Evolutionary conservation across 495 filamentous ascomycete species (phyloP).

Genomic region (Talaromyces wortmannii): DNA sequence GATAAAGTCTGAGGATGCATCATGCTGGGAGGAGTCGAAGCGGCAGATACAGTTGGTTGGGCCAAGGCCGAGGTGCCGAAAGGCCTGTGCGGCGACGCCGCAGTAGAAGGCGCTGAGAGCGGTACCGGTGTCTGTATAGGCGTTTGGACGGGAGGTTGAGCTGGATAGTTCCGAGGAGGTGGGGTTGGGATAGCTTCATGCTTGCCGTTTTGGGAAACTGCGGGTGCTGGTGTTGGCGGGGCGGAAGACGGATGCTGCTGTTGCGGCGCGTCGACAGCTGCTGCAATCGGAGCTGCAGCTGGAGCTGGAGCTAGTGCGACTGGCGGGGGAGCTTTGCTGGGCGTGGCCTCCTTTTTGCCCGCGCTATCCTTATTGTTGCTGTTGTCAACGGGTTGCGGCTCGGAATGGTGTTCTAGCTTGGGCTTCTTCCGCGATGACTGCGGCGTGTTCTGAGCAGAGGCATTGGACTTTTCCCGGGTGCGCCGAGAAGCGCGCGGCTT

Average conservation of each 20-base stretch:
- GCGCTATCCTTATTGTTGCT: background rate
- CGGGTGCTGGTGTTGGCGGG: slow-evolving; percentile 7
- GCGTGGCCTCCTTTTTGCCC: background rate
- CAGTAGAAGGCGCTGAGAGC: slow-evolving; percentile 7
- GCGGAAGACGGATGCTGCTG: background rate
- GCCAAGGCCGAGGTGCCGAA: slow-evolving; percentile 14
- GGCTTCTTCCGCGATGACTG: slow-evolving; percentile 37
- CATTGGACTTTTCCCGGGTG: slow-evolving; percentile 30
- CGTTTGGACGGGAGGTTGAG: slow-evolving; percentile 14
- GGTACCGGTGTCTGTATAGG: slow-evolving; percentile 16
- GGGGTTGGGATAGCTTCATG: slow-evolving; percentile 3
- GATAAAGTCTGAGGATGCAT: slow-evolving; percentile 2
- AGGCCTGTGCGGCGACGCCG: slow-evolving; percentile 15
- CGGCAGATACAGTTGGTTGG: slow-evolving; percentile 15
- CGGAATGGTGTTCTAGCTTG: slow-evolving; percentile 29
- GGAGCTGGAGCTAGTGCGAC: slow-evolving; percentile 6
- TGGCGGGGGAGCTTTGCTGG: slow-evolving; percentile 1
- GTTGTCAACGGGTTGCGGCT: slow-evolving; percentile 8
- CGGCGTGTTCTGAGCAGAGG: slow-evolving; percentile 14
- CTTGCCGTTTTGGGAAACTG: background rate
- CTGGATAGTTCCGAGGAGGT: background rate
- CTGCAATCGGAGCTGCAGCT: background rate
- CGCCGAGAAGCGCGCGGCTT: slow-evolving; percentile 28
- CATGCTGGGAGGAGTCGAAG: slow-evolving; percentile 9
- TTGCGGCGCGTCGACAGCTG: no score